Percentiles rank a stretch among this genome's conserved stretches.
Conservation (phyloP, 1,139 yeast species). For the Zygoascus meyerae region DNA sequence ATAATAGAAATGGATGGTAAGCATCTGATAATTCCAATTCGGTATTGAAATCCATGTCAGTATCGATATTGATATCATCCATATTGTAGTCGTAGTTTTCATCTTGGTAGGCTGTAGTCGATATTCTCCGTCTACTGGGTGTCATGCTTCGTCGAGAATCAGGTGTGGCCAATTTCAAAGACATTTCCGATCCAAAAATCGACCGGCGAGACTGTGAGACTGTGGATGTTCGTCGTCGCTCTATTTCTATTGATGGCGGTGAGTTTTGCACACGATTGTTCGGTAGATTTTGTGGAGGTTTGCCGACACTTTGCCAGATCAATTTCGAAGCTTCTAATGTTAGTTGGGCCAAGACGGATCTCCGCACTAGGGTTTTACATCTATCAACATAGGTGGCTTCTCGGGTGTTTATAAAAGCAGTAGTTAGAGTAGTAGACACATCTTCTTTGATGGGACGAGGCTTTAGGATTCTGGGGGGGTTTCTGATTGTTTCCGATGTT, state of each 20-base stretch:
- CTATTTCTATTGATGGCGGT: background rate
- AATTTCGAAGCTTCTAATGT: too few species aligned
- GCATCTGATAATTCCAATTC: background rate
- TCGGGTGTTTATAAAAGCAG: background rate
- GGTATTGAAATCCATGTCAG: slow-evolving; percentile 3
- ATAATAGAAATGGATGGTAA: background rate
- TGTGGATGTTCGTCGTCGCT: background rate
- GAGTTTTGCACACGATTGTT: too few species aligned
- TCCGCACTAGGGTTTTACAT: too few species aligned
- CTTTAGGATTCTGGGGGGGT: background rate
- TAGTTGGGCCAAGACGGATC: too few species aligned
- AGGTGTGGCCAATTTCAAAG: background rate
- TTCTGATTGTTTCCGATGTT: too few species aligned
- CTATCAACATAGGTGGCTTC: too few species aligned
- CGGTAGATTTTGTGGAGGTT: too few species aligned
- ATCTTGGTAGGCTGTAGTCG: background rate
- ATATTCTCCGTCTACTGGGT: background rate
- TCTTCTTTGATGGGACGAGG: background rate
- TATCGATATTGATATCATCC: background rate
- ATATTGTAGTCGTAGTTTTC: background rate
- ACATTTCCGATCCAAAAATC: background rate
- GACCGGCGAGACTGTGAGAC: background rate
- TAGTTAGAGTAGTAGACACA: background rate
- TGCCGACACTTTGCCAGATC: too few species aligned
- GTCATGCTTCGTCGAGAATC: background rate